Evolutionary conservation across 108 stramenopile species (phyloP), one percentile per base, ranked within the genome.

Genomic region (Stephanodiscus triporus): DNA sequence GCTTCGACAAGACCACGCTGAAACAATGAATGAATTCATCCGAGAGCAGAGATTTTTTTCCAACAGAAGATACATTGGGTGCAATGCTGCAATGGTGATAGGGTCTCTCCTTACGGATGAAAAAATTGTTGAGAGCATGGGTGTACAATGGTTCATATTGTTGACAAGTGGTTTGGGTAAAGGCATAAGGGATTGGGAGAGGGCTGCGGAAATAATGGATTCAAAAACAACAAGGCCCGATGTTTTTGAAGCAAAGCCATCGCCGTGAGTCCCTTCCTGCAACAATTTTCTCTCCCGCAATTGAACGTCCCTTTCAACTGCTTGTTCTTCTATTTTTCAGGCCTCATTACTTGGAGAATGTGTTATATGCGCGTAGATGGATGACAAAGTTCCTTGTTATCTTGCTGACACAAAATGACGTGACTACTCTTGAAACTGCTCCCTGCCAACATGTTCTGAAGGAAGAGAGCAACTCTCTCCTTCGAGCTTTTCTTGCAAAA

Each of bases 341-440:
- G 58, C 93, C 93, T 13, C 77, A 80, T 78, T 90, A 94, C 74
- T 57, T 83, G 45, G 93, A 94, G 72, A 94, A 88, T 32, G 88
- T 89, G 1, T 65, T 86, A 17, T 94, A 91, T 73, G 91, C 81
- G 11, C 65, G 93, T 38, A 84, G 80, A 59, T 90, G 79, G 77
- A 89, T 94, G 85, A 88, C 86, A 50, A 62, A 84, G 32, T 88
- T 91, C 48, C 69, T 94, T 20, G 32, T 89, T 23, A 76, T 79
- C 24, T 51, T 90, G 8, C 85, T 85, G 29, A 56, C 84, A 20
- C 40, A 68, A 50, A 71, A 63, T 11, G 78, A 83, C 45, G 66
- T 58, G 14, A 19, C 67, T 27, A 79, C 66, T 63, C 79, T 64
- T 43, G 53, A 73, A 66, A 84, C 68, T 40, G 50, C 75, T 56